Evolutionary conservation across 1,139 yeast genomes (phyloP), one percentile per base, ranked within the genome.

Genomic region (Lodderomyces theae): DNA sequence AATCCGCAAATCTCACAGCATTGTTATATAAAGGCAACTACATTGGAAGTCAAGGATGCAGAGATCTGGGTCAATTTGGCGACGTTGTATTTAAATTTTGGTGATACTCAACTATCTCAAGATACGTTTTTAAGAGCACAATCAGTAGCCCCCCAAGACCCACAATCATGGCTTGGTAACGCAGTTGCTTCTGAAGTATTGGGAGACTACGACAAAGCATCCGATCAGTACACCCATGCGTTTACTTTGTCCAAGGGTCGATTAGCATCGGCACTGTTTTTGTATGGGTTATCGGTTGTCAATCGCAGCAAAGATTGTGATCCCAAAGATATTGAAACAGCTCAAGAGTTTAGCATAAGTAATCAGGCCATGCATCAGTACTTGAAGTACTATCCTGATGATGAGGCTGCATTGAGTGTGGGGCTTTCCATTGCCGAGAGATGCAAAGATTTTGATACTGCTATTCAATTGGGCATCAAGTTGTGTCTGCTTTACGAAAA

Each of bases 121-220:
- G 82, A 84, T 46, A 82, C 95, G 0, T 80, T 86, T 48, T 66
- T 74, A 37, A 76, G 87, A 49, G 84, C 95, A 0, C 94, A 87
- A 51, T 80, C 95, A 13, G 69, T 86, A 9, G 85, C 92, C 2
- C 97, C 98, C 1, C 85, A 82, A 40, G 76, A 73, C 42, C 72
- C 86, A 0, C 69, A 71, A n/a, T 77, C 96, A 0, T 92, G 98
- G 97, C 60, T 86, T 30, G 96, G 96, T 1, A 80, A 83, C 54
- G 97, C 96, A 0, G 60, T 90, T 26, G 66, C 85, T 0, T 74
- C 82, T 1, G 78, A 79, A 42, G 76, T 76, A 1, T 54, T 61
- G n/a, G 92, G 89, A 1, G 77, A 84, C 34, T 49, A 46, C 2
- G 63, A 58, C 2, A 69, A 66, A 12, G 82, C 95, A 0, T 60